Evolutionary conservation across 495 filamentous ascomycete species (phyloP).

Genomic region (Pyrenula aspistea): DNA sequence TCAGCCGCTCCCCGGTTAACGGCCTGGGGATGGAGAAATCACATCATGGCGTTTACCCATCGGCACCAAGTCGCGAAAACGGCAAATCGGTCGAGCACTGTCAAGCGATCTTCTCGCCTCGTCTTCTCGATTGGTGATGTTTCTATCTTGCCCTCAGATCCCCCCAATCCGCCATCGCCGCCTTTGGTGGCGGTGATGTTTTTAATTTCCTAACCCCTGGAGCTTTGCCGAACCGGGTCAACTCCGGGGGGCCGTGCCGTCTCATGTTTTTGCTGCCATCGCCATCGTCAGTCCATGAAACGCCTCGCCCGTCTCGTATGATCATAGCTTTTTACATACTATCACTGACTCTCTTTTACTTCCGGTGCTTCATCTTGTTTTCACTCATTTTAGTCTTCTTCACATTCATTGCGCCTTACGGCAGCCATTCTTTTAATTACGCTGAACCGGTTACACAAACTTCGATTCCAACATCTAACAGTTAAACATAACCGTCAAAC

Average conservation of each 20-base stretch:
- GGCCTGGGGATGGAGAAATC: not conserved
- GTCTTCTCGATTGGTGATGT: not conserved
- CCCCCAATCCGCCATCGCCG: not conserved
- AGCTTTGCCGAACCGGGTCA: not conserved
- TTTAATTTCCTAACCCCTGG: not conserved
- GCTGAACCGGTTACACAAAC: not conserved
- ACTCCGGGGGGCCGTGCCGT: not conserved
- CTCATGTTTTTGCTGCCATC: not conserved
- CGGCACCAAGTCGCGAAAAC: not conserved
- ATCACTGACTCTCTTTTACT: constrained; percentile 6
- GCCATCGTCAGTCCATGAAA: not conserved
- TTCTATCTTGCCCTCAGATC: not conserved
- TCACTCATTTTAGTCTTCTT: constrained; percentile 3
- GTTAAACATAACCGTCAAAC: too few species aligned
- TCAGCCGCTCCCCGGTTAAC: not conserved
- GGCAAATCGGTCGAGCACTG: not conserved
- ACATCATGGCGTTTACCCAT: not conserved
- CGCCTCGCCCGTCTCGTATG: not conserved
- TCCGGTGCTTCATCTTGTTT: constrained; percentile 1
- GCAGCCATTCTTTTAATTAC: constrained; percentile 7
- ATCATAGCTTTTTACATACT: not conserved
- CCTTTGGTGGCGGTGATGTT: not conserved
- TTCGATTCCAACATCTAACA: not conserved
- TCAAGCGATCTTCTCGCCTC: not conserved
- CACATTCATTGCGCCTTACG: constrained; percentile 15